Base-by-base conservation (phyloP, 139 green algal genomes). In the Chara braunii region DNA sequence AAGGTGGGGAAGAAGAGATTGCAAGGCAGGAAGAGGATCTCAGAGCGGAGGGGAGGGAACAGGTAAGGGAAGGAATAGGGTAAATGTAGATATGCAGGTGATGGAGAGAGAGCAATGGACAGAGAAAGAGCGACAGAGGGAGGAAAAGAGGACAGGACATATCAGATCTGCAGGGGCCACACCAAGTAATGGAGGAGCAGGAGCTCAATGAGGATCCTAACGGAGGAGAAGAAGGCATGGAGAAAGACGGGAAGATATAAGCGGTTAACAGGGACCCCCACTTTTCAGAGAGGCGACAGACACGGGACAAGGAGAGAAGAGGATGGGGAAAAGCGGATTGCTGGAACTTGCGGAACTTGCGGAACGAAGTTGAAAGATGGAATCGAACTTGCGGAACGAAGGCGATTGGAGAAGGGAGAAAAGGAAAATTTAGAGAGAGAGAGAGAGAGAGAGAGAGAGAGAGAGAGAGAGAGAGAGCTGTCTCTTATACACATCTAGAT, bases 301-400 rank as follows among this genome's bases (percentile, higher is more conserved):
- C 33, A 60, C 36, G 54, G 55, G 54, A 63, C 33, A 50, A 36
- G 55, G 54, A 50, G 54, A 63, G 54, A 63, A 63, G 8, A 63
- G 54, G 30, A 36, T 8, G 7, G 9, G 54, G 9, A 43, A 66
- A 43, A 52, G 57, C 18, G 57, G 58, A 22, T 22, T 32, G 14
- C 3, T 18, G 58, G 57, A 6, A 60, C 29, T 23, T 60, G 54
- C 51, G 8, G 55, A 23, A 59, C 23, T 60, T 55, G 32, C 14
- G 22, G 18, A n/a, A 45, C 14, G 22, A 45, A 56, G 12, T 5
- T 2, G 50, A 2, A 31, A 31, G 50, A 51, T 2, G 37, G 5
- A 51, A 31, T 30, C 3, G 50, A 31, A 31, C 36, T 30, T 3
- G 2, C 14, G 50, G 23, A 31, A n/a, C 30, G 50, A 26, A n/a